phyloP scores from a whole-genome alignment of 495 filamentous ascomycete species.

The Penicillium atrosanguineum region DNA sequence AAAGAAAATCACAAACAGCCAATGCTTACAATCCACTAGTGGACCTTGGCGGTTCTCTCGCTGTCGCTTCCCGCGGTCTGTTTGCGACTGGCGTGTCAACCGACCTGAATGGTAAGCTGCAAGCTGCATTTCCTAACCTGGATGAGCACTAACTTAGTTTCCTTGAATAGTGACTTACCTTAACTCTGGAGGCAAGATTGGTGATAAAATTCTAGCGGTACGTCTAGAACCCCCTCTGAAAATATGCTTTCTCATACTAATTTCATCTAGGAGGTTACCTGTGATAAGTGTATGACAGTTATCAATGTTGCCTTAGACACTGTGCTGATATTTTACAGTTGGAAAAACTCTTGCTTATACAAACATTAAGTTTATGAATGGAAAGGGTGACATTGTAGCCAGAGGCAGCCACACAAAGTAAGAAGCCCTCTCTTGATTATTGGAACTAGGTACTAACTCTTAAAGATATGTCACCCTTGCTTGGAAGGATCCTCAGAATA shows the following conservation, averaged over 20 bases:
- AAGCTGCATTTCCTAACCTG: not conserved
- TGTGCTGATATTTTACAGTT: constrained; percentile 49
- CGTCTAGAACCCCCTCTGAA: constrained; percentile 10
- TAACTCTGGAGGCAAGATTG: constrained; percentile 75
- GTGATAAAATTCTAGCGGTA: constrained; percentile 69
- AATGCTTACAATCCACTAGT: constrained; percentile 45
- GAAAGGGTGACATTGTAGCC: constrained; percentile 74
- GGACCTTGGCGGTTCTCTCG: constrained; percentile 88
- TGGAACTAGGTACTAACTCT: constrained; percentile 5
- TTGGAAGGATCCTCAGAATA: constrained; percentile 60
- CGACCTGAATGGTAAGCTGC: constrained; percentile 72
- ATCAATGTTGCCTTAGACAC: not conserved
- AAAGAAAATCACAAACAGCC: not conserved
- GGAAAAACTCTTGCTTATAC: constrained; percentile 93
- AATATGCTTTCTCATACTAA: constrained; percentile 19
- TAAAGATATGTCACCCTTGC: constrained; percentile 55
- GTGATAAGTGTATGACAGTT: constrained; percentile 73
- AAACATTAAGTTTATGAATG: constrained; percentile 72
- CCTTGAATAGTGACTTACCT: constrained; percentile 76
- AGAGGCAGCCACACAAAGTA: constrained; percentile 96
- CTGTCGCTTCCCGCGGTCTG: constrained; percentile 85
- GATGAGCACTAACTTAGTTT: not conserved
- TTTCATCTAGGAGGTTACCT: constrained; percentile 56
- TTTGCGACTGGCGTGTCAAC: constrained; percentile 91
- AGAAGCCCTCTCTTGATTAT: constrained; percentile 20